These are phyloP conservation scores for Leccinum olivaceopallidum DNA, from an alignment of 768 basidiomycete genomes.

Conservation along the genomic window DNA sequence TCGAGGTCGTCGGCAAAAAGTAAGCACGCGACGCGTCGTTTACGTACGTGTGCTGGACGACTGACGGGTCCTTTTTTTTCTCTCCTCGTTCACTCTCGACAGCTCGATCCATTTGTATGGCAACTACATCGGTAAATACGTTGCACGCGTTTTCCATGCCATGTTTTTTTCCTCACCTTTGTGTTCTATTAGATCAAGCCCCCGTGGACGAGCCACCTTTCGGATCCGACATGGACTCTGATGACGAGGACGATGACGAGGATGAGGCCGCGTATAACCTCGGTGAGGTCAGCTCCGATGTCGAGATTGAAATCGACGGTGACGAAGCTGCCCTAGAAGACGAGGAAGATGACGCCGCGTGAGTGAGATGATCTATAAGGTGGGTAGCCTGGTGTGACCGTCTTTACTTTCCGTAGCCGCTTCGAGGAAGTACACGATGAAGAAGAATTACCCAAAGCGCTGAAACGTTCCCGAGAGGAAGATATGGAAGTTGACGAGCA, in stretches of 20 bases:
- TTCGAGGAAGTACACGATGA: conserved; percentile 67
- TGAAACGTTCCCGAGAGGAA: conserved; percentile 76
- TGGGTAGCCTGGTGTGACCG: background rate
- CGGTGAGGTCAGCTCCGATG: conserved; percentile 81
- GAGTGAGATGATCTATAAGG: conserved; percentile 32
- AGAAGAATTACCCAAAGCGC: conserved; percentile 38
- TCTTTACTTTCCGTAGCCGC: conserved; percentile 38
- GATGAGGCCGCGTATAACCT: conserved; percentile 55
- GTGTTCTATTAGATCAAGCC: conserved; percentile 24
- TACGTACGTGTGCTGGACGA: background rate
- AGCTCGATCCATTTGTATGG: conserved; percentile 80
- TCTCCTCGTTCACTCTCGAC: background rate
- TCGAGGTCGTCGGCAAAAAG: conserved; percentile 85
- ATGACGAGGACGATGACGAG: conserved; percentile 35
- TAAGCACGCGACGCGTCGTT: conserved; percentile 32
- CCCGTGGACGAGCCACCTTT: conserved; percentile 39
- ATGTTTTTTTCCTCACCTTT: conserved; percentile 1
- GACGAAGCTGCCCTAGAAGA: conserved; percentile 56
- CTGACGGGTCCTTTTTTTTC: conserved; percentile 10
- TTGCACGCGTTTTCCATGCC: background rate
- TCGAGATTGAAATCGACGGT: conserved; percentile 72
- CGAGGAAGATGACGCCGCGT: conserved; percentile 38
- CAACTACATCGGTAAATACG: conserved; percentile 71
- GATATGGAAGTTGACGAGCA: conserved; percentile 41
- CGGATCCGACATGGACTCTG: conserved; percentile 50